phyloP scores from a whole-genome alignment of 768 basidiomycete genomes.

The Lentinula aciculospora region DNA sequence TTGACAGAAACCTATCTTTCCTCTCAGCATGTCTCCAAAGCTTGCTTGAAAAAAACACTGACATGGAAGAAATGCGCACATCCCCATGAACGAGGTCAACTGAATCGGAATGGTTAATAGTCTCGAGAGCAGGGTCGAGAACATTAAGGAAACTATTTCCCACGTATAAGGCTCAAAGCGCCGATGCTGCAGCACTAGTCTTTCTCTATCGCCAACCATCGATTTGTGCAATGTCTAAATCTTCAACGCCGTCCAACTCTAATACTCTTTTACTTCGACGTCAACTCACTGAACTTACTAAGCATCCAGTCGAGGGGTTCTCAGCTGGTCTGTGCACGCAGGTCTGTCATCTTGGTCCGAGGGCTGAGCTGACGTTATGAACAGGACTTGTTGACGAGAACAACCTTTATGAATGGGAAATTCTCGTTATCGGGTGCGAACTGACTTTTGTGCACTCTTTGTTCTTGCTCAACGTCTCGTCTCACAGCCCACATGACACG shows the following conservation, averaged over 20 bases:
- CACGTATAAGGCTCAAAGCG: background rate
- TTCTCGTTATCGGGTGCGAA: constrained; percentile 87
- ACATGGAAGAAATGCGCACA: too few species aligned
- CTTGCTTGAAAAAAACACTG: too few species aligned
- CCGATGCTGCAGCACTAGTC: background rate
- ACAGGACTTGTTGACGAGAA: constrained; percentile 90
- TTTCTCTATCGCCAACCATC: constrained; percentile 7
- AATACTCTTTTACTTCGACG: constrained; percentile 69
- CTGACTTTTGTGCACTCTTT: background rate
- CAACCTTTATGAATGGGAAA: constrained; percentile 96
- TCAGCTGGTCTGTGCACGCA: constrained; percentile 64
- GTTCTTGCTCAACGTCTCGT: constrained; percentile 15
- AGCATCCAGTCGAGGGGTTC: constrained; percentile 93
- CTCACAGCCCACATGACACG: constrained; percentile 79
- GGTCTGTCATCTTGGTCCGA: constrained; percentile 16
- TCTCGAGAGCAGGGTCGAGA: too few species aligned
- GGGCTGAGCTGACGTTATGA: constrained; percentile 18
- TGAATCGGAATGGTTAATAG: too few species aligned
- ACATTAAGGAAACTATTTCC: background rate
- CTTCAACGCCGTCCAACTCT: constrained; percentile 31
- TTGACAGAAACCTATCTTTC: too few species aligned
- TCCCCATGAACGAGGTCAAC: too few species aligned
- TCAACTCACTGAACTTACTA: constrained; percentile 81
- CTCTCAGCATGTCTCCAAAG: too few species aligned
- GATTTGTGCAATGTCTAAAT: constrained; percentile 35